These are phyloP conservation scores for Colletotrichum nymphaeae DNA, from an alignment of 2,329 filamentous ascomycete genomes.

Conservation along the genomic window DNA sequence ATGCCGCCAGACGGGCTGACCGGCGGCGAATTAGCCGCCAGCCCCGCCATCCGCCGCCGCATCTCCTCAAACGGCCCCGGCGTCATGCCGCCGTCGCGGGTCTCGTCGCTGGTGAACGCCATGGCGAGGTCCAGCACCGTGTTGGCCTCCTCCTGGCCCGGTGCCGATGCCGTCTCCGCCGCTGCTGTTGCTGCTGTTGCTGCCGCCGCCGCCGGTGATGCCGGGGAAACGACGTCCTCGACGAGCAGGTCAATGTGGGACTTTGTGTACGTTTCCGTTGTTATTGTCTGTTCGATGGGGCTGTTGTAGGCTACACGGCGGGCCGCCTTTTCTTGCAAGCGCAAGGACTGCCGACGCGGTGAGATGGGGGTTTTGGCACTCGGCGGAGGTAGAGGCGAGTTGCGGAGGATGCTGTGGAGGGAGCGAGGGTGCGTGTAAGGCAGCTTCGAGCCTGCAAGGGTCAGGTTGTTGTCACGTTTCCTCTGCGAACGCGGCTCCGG, in stretches of 20 bases:
- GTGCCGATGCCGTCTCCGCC: slow-evolving; percentile 30
- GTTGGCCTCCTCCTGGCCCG: slow-evolving; percentile 48
- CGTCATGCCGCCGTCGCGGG: slow-evolving; percentile 70
- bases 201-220: slow-evolving; percentile 46
- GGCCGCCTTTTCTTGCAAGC: slow-evolving; percentile 64
- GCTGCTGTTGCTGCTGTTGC: neutral
- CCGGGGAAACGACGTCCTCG: slow-evolving; percentile 65
- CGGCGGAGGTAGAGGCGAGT: slow-evolving; percentile 70
- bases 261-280: slow-evolving; percentile 69
- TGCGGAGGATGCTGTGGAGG: slow-evolving; percentile 73
- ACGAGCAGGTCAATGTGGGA: slow-evolving; percentile 73
- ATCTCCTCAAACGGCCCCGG: slow-evolving; percentile 74
- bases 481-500: slow-evolving; percentile 48
- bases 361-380: slow-evolving; percentile 63
- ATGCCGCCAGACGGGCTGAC: slow-evolving; percentile 54
- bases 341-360: slow-evolving; percentile 64
- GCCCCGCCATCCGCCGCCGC: slow-evolving; percentile 65
- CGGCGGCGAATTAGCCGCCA: slow-evolving; percentile 53
- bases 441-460: slow-evolving; percentile 44
- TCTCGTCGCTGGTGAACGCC: slow-evolving; percentile 65
- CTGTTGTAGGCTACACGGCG: slow-evolving; percentile 72
- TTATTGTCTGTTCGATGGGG: slow-evolving; percentile 72
- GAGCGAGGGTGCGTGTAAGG: slow-evolving; percentile 70
- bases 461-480: slow-evolving; percentile 50
- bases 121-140: slow-evolving; percentile 60